Evolutionary conservation across 257 asterid species (phyloP), one percentile per base, ranked within the genome.

Genomic region (Verbena officinalis): DNA sequence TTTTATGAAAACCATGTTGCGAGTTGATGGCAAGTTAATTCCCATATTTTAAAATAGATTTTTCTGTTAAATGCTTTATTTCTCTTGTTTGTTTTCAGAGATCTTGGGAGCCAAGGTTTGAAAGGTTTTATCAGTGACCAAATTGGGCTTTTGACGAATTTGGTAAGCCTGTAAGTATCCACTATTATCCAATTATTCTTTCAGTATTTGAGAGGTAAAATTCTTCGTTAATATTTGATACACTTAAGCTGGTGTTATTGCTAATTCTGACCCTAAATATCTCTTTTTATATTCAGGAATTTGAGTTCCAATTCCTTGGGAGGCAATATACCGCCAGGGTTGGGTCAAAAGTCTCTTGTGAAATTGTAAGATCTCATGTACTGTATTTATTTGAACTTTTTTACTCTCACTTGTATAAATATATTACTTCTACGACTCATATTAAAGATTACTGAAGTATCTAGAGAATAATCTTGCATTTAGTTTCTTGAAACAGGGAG

Each of bases 121-220:
- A 94, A 94, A 86, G 99, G 99, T 57, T 72, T 70, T 68, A 86
- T 94, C 64, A 84, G 85, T 16, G 93, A 90, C 50, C 83, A 90
- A 68, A 88, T 94, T 65, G 79, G 83, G 50, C 81, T 84, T 39
- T 80, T 94, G 84, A 66, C 96, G 50, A 84, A 88, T 70, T 90
- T 94, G 92, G 99, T 86, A 73, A 86, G 95, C 96, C 78, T 94
- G 99, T 94, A 84, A 80, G 99, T 90, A 79, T 93, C 90, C 24
- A 53, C 39, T 21, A 1, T 30, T 24, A 2, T 27, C 33, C 33
- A 27, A 2, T 27, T 5, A 27, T 27, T 27, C 33, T 27, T 27
- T 27, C 33, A 27, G 33, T 27, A 5, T 27, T 27, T 27, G 33
- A 27, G 2, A 27, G 2, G 5, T 27, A 27, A 2, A 27, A 2